phyloP scores from a whole-genome alignment of 164 flowering plant species.

The Taxillus chinensis region DNA sequence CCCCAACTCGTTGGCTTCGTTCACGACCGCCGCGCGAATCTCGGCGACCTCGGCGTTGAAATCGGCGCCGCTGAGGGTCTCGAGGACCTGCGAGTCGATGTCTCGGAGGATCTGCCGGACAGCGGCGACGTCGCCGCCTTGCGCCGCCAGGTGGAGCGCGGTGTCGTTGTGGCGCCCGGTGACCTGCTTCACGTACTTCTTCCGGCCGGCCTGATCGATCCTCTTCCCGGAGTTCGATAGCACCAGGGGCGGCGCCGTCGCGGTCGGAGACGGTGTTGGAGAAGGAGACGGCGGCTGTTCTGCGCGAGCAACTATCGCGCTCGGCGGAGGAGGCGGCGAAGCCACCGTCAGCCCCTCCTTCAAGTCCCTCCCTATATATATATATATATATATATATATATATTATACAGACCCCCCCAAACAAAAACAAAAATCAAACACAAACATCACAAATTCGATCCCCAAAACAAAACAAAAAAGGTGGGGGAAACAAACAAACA shows the following conservation, averaged over 20 bases:
- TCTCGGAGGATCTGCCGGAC: constrained; percentile 29
- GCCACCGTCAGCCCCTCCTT: constrained; percentile 20
- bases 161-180: constrained; percentile 9
- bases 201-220: constrained; percentile 4
- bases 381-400: no score
- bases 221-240: constrained; percentile 6
- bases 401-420: no score
- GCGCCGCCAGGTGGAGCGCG: constrained; percentile 7
- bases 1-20: constrained; percentile 48
- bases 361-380: constrained; percentile 15
- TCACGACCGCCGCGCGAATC: constrained; percentile 35
- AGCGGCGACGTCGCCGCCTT: constrained; percentile 18
- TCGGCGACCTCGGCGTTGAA: constrained; percentile 46
- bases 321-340: constrained; percentile 3
- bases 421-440: no score
- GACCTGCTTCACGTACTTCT: constrained; percentile 8
- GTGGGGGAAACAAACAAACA: no score
- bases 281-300: constrained; percentile 21
- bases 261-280: constrained; percentile 26
- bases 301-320: neutral
- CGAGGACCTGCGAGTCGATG: constrained; percentile 33
- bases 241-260: constrained; percentile 6
- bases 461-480: no score
- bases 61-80: constrained; percentile 33
- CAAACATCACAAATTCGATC: no score